Conservation (phyloP, 2,329 filamentous ascomycete genomes). For the Talaromyces sp. region DNA sequence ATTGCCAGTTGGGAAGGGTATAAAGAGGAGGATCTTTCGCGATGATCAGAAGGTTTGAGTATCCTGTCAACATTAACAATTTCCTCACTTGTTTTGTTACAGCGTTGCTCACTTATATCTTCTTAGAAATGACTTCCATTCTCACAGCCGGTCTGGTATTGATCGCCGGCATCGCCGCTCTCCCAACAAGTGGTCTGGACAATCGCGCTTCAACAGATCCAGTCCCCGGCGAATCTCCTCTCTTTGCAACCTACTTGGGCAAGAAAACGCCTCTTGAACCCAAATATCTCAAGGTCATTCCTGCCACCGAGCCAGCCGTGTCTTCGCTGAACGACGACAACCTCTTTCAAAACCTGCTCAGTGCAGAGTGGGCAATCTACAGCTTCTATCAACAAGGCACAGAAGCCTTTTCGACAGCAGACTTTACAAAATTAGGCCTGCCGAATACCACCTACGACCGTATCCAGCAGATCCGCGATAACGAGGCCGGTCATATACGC, state of each 20-base stretch:
- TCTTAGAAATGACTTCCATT: neutral
- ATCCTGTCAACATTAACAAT: neutral
- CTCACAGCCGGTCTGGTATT: neutral
- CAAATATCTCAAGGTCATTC: neutral
- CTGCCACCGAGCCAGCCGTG: neutral
- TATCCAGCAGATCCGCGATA: conserved; percentile 39
- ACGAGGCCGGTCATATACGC: conserved; percentile 41
- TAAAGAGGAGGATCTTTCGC: neutral
- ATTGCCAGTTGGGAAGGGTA: neutral
- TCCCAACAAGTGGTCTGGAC: neutral
- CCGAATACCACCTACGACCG: conserved; percentile 37
- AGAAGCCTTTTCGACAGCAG: conserved; percentile 31
- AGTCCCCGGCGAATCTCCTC: neutral
- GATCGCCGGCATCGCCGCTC: neutral
- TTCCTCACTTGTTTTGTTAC: neutral
- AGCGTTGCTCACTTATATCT: neutral
- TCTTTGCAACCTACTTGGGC: neutral
- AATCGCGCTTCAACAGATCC: neutral
- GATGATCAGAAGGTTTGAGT: too few species aligned
- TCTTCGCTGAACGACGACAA: conserved; percentile 26
- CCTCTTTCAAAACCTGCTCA: conserved; percentile 41
- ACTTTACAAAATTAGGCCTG: conserved; percentile 29
- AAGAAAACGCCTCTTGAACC: neutral
- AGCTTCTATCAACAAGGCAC: conserved; percentile 40
- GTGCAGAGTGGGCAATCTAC: conserved; percentile 43